These are phyloP conservation scores for Globisporangium mamillatum DNA, from an alignment of 352 stramenopile genomes.

Conservation along the genomic window DNA sequence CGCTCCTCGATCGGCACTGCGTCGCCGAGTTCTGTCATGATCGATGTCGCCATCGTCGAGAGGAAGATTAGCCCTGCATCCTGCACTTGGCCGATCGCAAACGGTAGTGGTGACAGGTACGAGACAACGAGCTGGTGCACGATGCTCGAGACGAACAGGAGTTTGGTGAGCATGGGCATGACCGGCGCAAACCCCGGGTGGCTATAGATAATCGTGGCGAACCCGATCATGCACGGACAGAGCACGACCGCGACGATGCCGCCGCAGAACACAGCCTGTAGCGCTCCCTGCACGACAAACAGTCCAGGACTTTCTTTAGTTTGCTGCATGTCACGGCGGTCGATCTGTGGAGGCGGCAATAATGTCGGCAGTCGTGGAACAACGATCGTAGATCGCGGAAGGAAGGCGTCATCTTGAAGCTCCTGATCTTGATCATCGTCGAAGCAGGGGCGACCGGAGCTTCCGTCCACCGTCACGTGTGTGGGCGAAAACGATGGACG, in stretches of 20 bases:
- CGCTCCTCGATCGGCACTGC: conserved; percentile 46
- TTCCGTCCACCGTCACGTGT: conserved; percentile 37
- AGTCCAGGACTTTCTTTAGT: not conserved
- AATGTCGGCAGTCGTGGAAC: not conserved
- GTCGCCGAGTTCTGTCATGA: conserved; percentile 76
- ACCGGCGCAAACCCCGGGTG: conserved; percentile 46
- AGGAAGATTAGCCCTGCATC: conserved; percentile 97
- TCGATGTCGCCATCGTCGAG: conserved; percentile 88
- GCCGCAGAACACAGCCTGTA: conserved; percentile 80
- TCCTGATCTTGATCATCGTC: conserved; percentile 21
- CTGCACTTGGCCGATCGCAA: conserved; percentile 96
- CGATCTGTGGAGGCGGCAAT: not conserved
- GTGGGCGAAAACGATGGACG: conserved; percentile 43
- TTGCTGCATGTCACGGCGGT: not conserved
- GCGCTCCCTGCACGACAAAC: conserved; percentile 31
- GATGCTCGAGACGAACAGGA: conserved; percentile 92
- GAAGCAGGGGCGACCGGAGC: conserved; percentile 29
- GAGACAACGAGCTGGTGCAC: conserved; percentile 95
- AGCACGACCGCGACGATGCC: conserved; percentile 85
- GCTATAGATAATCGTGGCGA: conserved; percentile 94
- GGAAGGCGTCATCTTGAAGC: not conserved
- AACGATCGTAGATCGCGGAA: not conserved
- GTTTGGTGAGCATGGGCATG: conserved; percentile 81
- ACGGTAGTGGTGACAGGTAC: conserved; percentile 88
- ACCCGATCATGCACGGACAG: conserved; percentile 74